Conservation (phyloP, 257 asterid genomes). For the Nyctanthes arbortristis region DNA sequence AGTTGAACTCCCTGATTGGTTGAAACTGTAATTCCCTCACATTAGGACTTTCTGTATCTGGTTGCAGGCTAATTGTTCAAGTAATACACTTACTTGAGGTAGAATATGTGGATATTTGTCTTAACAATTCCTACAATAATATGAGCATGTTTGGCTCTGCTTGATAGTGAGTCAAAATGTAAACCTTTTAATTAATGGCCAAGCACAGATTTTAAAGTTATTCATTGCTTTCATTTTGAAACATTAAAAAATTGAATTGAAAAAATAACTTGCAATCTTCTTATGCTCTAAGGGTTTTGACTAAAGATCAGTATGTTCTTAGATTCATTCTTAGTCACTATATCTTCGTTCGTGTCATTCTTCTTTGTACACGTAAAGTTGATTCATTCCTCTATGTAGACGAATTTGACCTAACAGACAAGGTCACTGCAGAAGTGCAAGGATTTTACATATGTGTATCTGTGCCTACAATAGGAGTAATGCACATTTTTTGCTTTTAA, state of each 20-base stretch:
- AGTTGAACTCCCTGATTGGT: not conserved
- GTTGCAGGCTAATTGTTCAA: not conserved
- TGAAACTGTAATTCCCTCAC: not conserved
- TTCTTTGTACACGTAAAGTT: not conserved
- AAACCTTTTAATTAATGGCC: not conserved
- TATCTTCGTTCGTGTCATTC: not conserved
- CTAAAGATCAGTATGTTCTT: not conserved
- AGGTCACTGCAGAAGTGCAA: not conserved
- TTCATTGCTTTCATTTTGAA: too few species aligned
- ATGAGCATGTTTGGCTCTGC: not conserved
- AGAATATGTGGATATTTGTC: not conserved
- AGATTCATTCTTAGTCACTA: not conserved
- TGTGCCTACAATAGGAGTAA: not conserved
- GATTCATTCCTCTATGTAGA: not conserved
- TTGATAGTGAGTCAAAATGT: not conserved
- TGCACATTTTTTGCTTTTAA: not conserved
- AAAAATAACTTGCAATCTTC: not conserved
- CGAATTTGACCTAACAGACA: not conserved
- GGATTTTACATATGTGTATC: not conserved
- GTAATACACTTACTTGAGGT: not conserved
- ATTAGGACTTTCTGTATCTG: not conserved
- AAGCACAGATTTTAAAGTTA: not conserved
- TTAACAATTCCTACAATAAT: not conserved
- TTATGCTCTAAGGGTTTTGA: not conserved
- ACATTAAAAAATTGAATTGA: too few species aligned